Conservation (phyloP, 768 basidiomycete species). For the Tricholoma terreum region DNA sequence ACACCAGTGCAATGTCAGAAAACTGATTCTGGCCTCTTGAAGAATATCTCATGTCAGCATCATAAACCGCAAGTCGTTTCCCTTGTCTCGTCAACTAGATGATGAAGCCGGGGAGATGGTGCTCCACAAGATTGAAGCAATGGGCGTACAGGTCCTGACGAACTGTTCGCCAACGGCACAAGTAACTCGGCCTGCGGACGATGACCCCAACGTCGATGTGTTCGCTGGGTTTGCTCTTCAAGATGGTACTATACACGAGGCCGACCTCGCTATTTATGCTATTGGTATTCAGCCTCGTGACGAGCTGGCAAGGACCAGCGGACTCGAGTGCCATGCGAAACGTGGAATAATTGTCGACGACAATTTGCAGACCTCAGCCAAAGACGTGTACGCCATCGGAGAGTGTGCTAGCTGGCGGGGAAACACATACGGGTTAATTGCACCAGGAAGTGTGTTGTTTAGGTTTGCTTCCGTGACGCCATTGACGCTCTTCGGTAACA, state of each 20-base stretch:
- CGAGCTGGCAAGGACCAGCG: conserved; percentile 53
- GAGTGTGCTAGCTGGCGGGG: conserved; percentile 71
- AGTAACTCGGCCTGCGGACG: conserved; percentile 22
- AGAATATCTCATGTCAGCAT: background rate
- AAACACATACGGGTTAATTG: conserved; percentile 72
- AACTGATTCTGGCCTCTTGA: background rate
- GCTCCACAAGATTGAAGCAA: conserved; percentile 16
- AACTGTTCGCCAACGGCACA: conserved; percentile 28
- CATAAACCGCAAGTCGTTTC: conserved; percentile 1
- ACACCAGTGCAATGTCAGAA: background rate
- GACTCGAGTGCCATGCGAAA: conserved; percentile 44
- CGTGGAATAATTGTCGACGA: conserved; percentile 63
- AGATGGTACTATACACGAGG: conserved; percentile 42
- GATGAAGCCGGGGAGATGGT: conserved; percentile 24
- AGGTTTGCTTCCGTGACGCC: background rate
- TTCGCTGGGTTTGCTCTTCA: conserved; percentile 50
- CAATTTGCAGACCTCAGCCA: conserved; percentile 50
- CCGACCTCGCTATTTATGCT: conserved; percentile 61
- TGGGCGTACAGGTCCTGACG: conserved; percentile 15
- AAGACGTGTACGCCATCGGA: conserved; percentile 69
- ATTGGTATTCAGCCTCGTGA: conserved; percentile 72
- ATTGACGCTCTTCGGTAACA: conserved; percentile 1
- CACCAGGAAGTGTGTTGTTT: conserved; percentile 47
- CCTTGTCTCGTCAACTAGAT: conserved; percentile 25
- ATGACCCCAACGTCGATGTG: conserved; percentile 21